Conservation (phyloP, 2,329 filamentous ascomycete species). For the Pyrenophora graminea region DNA sequence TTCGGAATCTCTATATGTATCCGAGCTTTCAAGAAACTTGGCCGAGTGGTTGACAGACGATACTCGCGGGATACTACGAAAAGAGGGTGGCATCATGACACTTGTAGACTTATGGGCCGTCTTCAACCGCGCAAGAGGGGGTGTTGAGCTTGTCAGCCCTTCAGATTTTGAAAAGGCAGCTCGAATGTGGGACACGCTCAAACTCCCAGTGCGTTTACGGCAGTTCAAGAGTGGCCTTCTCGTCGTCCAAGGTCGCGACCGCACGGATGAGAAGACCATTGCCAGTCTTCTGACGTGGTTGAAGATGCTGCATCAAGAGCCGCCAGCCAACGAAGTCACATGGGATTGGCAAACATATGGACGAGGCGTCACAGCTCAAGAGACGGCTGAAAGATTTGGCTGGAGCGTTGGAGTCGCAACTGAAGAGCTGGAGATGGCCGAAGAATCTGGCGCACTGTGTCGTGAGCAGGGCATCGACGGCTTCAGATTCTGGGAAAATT, state of each 20-base stretch:
- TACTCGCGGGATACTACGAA: slow-evolving; percentile 40
- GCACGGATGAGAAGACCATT: slow-evolving; percentile 89
- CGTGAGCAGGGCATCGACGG: slow-evolving; percentile 92
- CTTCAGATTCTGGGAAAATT: slow-evolving; percentile 89
- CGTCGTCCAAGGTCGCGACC: slow-evolving; percentile 85
- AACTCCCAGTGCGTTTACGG: slow-evolving; percentile 81
- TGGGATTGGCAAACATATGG: slow-evolving; percentile 83
- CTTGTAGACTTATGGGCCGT: slow-evolving; percentile 56
- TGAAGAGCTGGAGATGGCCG: slow-evolving; percentile 96
- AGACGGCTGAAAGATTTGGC: slow-evolving; percentile 85
- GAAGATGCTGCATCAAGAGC: slow-evolving; percentile 68
- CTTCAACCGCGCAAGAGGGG: slow-evolving; percentile 90
- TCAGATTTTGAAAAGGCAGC: slow-evolving; percentile 90
- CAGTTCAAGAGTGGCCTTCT: slow-evolving; percentile 93
- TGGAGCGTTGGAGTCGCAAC: slow-evolving; percentile 97
- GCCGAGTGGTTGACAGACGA: slow-evolving; percentile 48
- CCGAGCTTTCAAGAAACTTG: slow-evolving; percentile 52
- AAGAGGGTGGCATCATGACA: slow-evolving; percentile 47
- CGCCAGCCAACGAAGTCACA: slow-evolving; percentile 65
- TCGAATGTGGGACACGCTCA: slow-evolving; percentile 82
- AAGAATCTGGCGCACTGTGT: slow-evolving; percentile 84
- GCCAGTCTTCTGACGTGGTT: slow-evolving; percentile 77
- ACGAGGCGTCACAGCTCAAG: slow-evolving; percentile 84
- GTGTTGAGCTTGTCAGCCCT: slow-evolving; percentile 91
- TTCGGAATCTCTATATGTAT: slow-evolving; percentile 84